A percentile compares a stretch with the other conserved stretches of the same genome.
Conservation (phyloP, 352 stramenopile species). For the Globisporangium nodosum region DNA sequence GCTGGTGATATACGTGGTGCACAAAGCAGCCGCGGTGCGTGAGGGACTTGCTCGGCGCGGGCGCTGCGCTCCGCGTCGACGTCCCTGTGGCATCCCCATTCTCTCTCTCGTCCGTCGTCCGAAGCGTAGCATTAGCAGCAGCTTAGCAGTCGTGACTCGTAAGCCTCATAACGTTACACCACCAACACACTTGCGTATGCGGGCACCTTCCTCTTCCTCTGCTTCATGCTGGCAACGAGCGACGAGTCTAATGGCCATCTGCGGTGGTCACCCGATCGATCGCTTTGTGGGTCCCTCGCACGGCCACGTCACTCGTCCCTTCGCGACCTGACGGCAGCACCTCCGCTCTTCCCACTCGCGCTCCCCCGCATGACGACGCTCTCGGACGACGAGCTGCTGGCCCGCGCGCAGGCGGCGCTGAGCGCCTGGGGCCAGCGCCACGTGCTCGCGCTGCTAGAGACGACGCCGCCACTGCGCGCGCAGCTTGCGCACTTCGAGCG, state of each 20-base stretch:
- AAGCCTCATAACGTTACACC: background rate
- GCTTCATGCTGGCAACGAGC: too few species aligned
- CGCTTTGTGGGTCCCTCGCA: background rate
- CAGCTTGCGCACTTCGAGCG: constrained; percentile 57
- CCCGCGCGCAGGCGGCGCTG: constrained; percentile 22
- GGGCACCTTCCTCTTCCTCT: too few species aligned
- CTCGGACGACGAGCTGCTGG: constrained; percentile 2
- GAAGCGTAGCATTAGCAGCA: background rate
- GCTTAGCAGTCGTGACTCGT: background rate
- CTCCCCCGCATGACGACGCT: background rate
- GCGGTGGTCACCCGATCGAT: background rate
- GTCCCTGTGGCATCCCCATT: constrained; percentile 35
- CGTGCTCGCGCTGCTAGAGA: constrained; percentile 29
- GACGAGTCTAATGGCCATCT: too few species aligned
- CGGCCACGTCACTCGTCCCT: constrained; percentile 1
- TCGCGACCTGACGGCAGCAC: constrained; percentile 1
- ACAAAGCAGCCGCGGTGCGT: constrained; percentile 44
- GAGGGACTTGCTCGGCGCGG: constrained; percentile 21
- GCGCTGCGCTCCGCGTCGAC: constrained; percentile 13
- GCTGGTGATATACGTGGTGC: constrained; percentile 82
- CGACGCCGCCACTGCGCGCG: constrained; percentile 16
- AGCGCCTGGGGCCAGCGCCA: constrained; percentile 35
- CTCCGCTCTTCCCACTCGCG: background rate
- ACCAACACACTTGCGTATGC: background rate
- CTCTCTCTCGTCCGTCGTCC: background rate